These are phyloP conservation scores for Clarireedia monteithiana DNA, from an alignment of 2,329 filamentous ascomycete genomes.

Conservation along the genomic window DNA sequence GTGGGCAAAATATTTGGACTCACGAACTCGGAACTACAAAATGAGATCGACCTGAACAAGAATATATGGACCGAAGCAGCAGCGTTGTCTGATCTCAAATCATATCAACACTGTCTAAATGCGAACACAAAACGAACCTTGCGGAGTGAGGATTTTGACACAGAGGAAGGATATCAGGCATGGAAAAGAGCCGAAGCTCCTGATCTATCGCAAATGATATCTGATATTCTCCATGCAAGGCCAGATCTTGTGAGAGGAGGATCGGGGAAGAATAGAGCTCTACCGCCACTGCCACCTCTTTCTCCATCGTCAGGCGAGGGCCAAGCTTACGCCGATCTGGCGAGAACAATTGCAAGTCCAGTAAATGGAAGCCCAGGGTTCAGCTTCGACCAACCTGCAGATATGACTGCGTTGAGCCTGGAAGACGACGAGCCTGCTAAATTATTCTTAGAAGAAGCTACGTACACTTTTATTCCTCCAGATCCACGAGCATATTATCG, in stretches of 20 bases:
- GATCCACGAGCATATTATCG: conserved; percentile 80
- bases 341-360: conserved; percentile 36
- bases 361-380: conserved; percentile 32
- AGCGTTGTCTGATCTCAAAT: conserved; percentile 83
- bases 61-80: conserved; percentile 84
- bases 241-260: conserved; percentile 68
- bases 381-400: conserved; percentile 33
- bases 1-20: conserved; percentile 83
- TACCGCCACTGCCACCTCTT: conserved; percentile 47
- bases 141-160: conserved; percentile 78
- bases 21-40: conserved; percentile 70
- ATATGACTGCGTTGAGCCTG: conserved; percentile 27
- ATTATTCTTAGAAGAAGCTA: conserved; percentile 46
- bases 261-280: conserved; percentile 43
- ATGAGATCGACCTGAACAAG: conserved; percentile 77
- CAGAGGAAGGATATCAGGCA: conserved; percentile 76
- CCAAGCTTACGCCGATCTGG: conserved; percentile 46
- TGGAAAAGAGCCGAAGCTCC: conserved; percentile 90
- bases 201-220: conserved; percentile 86
- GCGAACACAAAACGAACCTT: conserved; percentile 70
- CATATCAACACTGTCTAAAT: conserved; percentile 83
- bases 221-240: conserved; percentile 78
- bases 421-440: conserved; percentile 23
- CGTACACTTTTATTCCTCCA: conserved; percentile 83
- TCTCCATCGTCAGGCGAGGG: conserved; percentile 18